phyloP scores from a whole-genome alignment of 495 filamentous ascomycete genomes.

The Trichoderma orchidacearum region DNA sequence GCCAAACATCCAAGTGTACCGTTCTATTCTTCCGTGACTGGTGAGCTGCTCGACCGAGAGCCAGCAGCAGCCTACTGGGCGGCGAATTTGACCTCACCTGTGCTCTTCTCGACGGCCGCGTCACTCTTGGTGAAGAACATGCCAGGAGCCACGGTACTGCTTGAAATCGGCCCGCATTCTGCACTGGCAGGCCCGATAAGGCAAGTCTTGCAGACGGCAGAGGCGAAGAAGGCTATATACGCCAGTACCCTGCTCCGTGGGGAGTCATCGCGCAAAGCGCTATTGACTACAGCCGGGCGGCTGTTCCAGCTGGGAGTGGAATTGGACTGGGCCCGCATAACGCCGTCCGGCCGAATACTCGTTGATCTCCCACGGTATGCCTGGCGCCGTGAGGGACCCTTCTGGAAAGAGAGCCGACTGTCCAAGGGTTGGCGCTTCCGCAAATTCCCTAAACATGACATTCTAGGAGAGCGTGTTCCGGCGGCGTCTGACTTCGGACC shows the following conservation, averaged over 20 bases:
- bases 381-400: slow-evolving; percentile 22
- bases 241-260: background rate
- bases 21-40: slow-evolving; percentile 14
- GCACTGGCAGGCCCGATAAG: slow-evolving; percentile 13
- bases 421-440: slow-evolving; percentile 24
- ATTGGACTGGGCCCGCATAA: background rate
- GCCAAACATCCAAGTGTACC: background rate
- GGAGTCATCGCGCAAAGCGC: background rate
- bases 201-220: background rate
- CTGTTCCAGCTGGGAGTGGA: background rate
- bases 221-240: background rate
- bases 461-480: slow-evolving; percentile 8
- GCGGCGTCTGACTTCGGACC: slow-evolving; percentile 6
- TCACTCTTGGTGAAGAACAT: slow-evolving; percentile 7
- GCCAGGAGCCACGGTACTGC: slow-evolving; percentile 11
- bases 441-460: slow-evolving; percentile 23
- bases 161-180: slow-evolving; percentile 34
- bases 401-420: slow-evolving; percentile 33
- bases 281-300: background rate
- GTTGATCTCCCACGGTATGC: slow-evolving; percentile 16
- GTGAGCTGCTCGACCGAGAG: slow-evolving; percentile 13
- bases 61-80: slow-evolving; percentile 10
- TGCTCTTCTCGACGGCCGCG: slow-evolving; percentile 19
- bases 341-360: slow-evolving; percentile 4
- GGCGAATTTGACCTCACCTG: slow-evolving; percentile 16